Conservation (phyloP, 169 alveolate genomes). For the Cryptosporidium ubiquitum region DNA sequence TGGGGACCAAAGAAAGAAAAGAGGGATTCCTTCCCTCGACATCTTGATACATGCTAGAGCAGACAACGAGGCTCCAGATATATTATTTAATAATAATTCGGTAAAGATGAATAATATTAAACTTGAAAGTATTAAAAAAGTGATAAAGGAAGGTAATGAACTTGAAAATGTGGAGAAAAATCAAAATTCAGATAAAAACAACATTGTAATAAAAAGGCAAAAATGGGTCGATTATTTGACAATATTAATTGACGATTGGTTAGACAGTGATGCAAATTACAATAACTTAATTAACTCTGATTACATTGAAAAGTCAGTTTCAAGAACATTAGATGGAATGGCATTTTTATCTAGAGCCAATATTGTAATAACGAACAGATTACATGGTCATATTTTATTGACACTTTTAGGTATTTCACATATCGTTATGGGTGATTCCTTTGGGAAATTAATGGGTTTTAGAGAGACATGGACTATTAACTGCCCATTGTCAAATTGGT, state of each 20-base stretch:
- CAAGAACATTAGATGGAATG: conserved; percentile 74
- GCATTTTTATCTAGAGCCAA: conserved; percentile 73
- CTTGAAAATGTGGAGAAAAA: not conserved
- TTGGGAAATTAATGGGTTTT: conserved; percentile 35
- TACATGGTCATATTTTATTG: conserved; percentile 61
- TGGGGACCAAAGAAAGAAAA: conserved; percentile 73
- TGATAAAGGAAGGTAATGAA: not conserved
- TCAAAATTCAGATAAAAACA: not conserved
- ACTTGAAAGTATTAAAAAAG: conserved; percentile 11
- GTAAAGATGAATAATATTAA: conserved; percentile 35
- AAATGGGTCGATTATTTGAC: conserved; percentile 50
- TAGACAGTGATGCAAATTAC: conserved; percentile 49
- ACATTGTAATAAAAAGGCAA: not conserved
- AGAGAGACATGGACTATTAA: conserved; percentile 72
- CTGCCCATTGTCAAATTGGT: conserved; percentile 45
- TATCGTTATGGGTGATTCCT: conserved; percentile 64
- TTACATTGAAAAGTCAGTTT: conserved; percentile 59
- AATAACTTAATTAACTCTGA: not conserved
- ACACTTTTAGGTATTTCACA: conserved; percentile 40
- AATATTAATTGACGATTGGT: conserved; percentile 59
- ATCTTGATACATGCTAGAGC: conserved; percentile 52
- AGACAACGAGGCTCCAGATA: conserved; percentile 60
- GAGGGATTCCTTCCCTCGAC: conserved; percentile 58
- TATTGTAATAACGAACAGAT: conserved; percentile 62
- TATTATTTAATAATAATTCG: not conserved